These are phyloP conservation scores for Nothopassalora personata DNA, from an alignment of 2,329 filamentous ascomycete species.

Conservation along the genomic window DNA sequence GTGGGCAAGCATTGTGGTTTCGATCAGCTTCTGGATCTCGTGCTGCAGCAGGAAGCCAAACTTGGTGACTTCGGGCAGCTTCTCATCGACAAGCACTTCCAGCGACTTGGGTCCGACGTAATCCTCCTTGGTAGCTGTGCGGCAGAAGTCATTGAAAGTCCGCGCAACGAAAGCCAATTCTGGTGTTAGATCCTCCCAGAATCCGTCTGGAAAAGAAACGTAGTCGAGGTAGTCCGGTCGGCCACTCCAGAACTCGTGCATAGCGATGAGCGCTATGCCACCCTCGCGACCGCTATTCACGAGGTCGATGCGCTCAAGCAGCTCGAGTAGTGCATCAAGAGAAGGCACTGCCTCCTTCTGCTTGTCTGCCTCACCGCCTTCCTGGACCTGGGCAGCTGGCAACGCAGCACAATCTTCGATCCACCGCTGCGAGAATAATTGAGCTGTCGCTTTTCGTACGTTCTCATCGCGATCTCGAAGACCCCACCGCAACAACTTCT, in stretches of 20 bases:
- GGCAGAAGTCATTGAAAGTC: constrained; percentile 92
- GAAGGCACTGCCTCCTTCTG: constrained; percentile 55
- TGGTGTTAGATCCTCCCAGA: constrained; percentile 75
- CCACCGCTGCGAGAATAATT: constrained; percentile 92
- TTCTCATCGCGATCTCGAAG: constrained; percentile 89
- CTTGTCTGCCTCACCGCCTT: constrained; percentile 44
- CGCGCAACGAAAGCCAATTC: constrained; percentile 86
- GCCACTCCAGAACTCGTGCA: constrained; percentile 94
- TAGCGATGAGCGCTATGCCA: constrained; percentile 86
- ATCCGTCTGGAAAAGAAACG: constrained; percentile 62
- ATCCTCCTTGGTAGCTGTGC: constrained; percentile 38
- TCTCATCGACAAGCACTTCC: constrained; percentile 75
- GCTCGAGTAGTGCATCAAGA: constrained; percentile 78
- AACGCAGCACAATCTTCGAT: constrained; percentile 86
- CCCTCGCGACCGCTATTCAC: constrained; percentile 84
- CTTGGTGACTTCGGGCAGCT: constrained; percentile 89
- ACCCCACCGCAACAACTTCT: constrained; percentile 93
- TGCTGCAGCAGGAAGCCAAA: constrained; percentile 81
- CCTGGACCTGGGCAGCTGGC: constrained; percentile 51
- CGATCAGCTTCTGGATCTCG: constrained; percentile 66
- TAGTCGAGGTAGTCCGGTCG: constrained; percentile 75
- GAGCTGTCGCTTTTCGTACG: constrained; percentile 84
- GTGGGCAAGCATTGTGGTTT: constrained; percentile 54
- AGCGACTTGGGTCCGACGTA: constrained; percentile 63
- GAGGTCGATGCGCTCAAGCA: constrained; percentile 90